A percentile compares a stretch with the other conserved stretches of the same genome.
Conservation (phyloP, 2,329 filamentous ascomycete species). For the Arthrobotrys entomopaga region DNA sequence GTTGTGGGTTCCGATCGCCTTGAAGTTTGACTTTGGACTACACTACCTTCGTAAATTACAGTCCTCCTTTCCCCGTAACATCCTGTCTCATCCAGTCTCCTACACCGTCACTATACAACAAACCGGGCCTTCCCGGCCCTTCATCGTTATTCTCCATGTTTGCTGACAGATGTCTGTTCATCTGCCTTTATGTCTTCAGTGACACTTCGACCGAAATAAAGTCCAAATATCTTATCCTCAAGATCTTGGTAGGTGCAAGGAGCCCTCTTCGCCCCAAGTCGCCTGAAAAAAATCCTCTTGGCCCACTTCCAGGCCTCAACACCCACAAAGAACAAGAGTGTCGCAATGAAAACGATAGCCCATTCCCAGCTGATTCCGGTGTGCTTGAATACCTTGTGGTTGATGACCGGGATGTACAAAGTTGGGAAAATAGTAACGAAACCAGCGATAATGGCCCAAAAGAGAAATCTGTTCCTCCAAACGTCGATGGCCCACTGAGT, state of each 20-base stretch:
- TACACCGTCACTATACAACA: background rate
- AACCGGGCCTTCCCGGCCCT: constrained; percentile 47
- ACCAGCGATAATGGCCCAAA: constrained; percentile 71
- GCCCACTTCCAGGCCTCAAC: constrained; percentile 76
- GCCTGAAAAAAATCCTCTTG: constrained; percentile 66
- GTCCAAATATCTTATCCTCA: constrained; percentile 37
- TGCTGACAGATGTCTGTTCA: constrained; percentile 14
- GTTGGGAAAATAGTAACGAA: constrained; percentile 71
- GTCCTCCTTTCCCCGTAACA: background rate
- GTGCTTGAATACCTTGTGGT: constrained; percentile 75
- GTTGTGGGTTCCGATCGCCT: background rate
- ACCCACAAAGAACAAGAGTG: constrained; percentile 71
- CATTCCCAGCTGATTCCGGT: constrained; percentile 76
- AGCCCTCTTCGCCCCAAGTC: constrained; percentile 15
- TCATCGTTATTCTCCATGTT: constrained; percentile 35
- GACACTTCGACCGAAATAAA: constrained; percentile 31
- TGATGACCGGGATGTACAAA: constrained; percentile 75
- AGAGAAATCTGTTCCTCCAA: constrained; percentile 75
- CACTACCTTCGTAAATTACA: background rate
- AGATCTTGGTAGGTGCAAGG: constrained; percentile 25
- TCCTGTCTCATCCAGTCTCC: background rate
- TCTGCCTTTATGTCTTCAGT: constrained; percentile 40
- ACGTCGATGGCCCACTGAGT: constrained; percentile 74
- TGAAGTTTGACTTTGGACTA: background rate
- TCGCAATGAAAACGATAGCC: constrained; percentile 72